phyloP scores from a whole-genome alignment of 352 stramenopile genomes.

The Globisporangium nunn region DNA sequence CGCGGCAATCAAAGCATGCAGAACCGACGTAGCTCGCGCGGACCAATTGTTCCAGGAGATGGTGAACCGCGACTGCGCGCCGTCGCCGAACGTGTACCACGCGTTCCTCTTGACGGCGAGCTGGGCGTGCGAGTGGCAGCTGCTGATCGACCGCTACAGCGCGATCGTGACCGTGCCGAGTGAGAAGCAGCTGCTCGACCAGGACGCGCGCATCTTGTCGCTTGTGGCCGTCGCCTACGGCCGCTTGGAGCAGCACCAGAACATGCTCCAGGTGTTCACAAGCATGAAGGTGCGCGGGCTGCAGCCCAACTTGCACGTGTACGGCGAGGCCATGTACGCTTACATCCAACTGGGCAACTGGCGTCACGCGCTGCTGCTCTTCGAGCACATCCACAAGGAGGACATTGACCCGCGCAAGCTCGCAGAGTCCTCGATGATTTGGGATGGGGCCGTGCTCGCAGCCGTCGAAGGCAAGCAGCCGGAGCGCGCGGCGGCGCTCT shows the following conservation, averaged over 20 bases:
- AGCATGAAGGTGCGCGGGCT: constrained; percentile 66
- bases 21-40: constrained; percentile 29
- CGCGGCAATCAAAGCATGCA: constrained; percentile 45
- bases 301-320: constrained; percentile 59
- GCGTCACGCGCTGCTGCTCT: constrained; percentile 64
- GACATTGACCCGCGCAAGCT: constrained; percentile 30
- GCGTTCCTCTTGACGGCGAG: constrained; percentile 24
- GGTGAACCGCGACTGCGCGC: constrained; percentile 3
- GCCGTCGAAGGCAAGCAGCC: constrained; percentile 36
- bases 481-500: constrained; percentile 36
- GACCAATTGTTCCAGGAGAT: constrained; percentile 43
- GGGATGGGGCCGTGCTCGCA: constrained; percentile 55
- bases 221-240: constrained; percentile 57
- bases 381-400: constrained; percentile 58
- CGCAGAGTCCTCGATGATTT: constrained; percentile 41
- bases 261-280: constrained; percentile 63
- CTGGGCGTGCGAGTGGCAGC: constrained; percentile 11
- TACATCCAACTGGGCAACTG: constrained; percentile 61
- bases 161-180: constrained; percentile 1
- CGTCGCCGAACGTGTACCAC: constrained; percentile 22
- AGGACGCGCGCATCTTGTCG: constrained; percentile 50
- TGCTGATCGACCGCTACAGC: constrained; percentile 14
- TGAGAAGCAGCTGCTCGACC: constrained; percentile 22
- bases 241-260: constrained; percentile 26
- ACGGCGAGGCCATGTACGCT: constrained; percentile 59